Conservation (phyloP, 306 rosid genomes). For the Prunus mongolica region DNA sequence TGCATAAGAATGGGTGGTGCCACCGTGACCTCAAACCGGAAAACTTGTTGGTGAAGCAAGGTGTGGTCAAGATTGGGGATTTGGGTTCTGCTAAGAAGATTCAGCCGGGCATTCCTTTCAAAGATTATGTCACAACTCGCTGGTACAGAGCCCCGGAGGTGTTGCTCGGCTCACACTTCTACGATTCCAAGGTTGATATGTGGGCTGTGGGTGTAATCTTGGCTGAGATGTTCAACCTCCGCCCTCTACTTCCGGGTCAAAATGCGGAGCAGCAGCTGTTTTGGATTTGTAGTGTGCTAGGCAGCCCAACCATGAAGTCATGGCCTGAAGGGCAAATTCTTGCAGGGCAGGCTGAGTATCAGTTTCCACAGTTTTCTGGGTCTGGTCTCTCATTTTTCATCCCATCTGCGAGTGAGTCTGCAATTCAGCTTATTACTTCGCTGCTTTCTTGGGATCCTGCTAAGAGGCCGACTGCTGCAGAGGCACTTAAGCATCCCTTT, state of each 20-base stretch:
- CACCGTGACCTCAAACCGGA: neutral
- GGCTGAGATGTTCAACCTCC: neutral
- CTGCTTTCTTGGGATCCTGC: neutral
- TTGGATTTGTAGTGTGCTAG: neutral
- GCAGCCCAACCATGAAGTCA: neutral
- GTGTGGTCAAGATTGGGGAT: neutral
- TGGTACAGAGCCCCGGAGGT: neutral
- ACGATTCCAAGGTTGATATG: neutral
- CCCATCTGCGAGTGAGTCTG: neutral
- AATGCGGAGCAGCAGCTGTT: neutral
- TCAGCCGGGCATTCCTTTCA: neutral
- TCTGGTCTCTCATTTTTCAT: neutral
- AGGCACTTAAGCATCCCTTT: neutral
- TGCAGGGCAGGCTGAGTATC: neutral
- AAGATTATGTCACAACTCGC: neutral
- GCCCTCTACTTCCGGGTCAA: neutral
- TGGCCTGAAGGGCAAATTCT: neutral
- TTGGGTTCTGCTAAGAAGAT: neutral
- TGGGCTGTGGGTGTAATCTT: slow-evolving; percentile 1
- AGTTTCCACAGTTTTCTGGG: neutral
- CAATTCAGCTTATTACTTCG: neutral
- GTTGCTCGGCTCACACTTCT: neutral
- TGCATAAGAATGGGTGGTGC: neutral
- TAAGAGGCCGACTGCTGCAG: neutral
- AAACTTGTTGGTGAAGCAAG: neutral